phyloP scores from a whole-genome alignment of 1,284 basidiomycete species.

The Microbotryomycetes sp. region DNA sequence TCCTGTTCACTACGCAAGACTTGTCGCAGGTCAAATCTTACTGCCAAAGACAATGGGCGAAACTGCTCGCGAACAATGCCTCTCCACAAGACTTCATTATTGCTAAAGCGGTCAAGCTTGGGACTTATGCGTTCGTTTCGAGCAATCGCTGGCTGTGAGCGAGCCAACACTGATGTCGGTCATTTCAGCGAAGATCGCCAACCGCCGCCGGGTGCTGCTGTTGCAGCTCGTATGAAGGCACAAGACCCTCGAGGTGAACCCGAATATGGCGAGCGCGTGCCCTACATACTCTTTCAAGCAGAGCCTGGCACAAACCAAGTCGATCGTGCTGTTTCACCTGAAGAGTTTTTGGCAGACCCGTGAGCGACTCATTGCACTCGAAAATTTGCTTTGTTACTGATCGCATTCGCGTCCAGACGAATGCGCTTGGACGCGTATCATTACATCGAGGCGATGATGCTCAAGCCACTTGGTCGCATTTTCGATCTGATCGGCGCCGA shows the following conservation, averaged over 20 bases:
- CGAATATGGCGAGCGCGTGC: slow-evolving; percentile 87
- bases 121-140: slow-evolving; percentile 68
- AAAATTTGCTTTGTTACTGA: slow-evolving; percentile 26
- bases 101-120: slow-evolving; percentile 86
- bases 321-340: slow-evolving; percentile 71
- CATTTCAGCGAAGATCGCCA: slow-evolving; percentile 62
- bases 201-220: slow-evolving; percentile 82
- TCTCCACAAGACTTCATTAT: slow-evolving; percentile 88
- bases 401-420: slow-evolving; percentile 43
- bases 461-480: slow-evolving; percentile 81
- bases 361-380: slow-evolving; percentile 43
- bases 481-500: slow-evolving; percentile 89
- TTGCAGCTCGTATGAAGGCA: slow-evolving; percentile 68
- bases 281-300: slow-evolving; percentile 76
- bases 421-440: slow-evolving; percentile 73
- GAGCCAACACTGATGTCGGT: neutral
- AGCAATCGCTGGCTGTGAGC: neutral
- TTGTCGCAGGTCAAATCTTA: slow-evolving; percentile 83
- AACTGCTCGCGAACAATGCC: slow-evolving; percentile 69
- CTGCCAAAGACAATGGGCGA: slow-evolving; percentile 76
- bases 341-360: slow-evolving; percentile 66
- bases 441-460: slow-evolving; percentile 80
- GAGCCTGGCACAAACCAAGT: slow-evolving; percentile 62
- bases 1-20: slow-evolving; percentile 81
- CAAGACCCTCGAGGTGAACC: slow-evolving; percentile 74